phyloP scores from a whole-genome alignment of 2,329 filamentous ascomycete genomes.

The Neocatenulostroma microsporum region DNA sequence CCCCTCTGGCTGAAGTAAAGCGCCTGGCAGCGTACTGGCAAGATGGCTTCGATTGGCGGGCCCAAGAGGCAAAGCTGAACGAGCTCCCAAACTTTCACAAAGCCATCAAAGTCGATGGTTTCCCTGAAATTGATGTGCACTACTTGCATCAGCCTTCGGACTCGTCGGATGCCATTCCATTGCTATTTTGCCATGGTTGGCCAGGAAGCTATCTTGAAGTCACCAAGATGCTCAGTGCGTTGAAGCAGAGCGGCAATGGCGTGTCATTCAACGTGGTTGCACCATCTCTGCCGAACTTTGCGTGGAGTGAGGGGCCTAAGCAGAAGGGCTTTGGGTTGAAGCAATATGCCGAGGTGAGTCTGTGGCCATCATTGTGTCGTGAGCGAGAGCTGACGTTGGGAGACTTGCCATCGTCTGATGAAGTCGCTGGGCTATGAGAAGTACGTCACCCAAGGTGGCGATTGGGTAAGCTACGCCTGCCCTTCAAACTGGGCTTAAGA shows the following conservation, averaged over 20 bases:
- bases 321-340: conserved; percentile 51
- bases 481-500: not conserved
- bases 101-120: conserved; percentile 48
- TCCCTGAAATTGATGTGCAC: conserved; percentile 54
- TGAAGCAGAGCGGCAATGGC: conserved; percentile 31
- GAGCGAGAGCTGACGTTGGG: not conserved
- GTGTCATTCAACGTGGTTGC: conserved; percentile 49
- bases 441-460: conserved; percentile 54
- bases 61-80: conserved; percentile 53
- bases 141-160: conserved; percentile 54
- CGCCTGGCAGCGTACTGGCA: conserved; percentile 53
- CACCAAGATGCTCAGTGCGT: conserved; percentile 49
- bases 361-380: not conserved
- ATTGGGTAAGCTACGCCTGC: not conserved
- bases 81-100: conserved; percentile 52
- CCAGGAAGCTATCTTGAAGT: conserved; percentile 64
- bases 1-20: conserved; percentile 53
- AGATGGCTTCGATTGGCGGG: conserved; percentile 53
- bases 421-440: conserved; percentile 55
- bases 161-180: conserved; percentile 49
- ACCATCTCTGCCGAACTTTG: conserved; percentile 50
- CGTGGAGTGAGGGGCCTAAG: conserved; percentile 44
- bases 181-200: conserved; percentile 62
- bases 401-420: conserved; percentile 59
- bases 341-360: conserved; percentile 52